phyloP scores from a whole-genome alignment of 2,329 filamentous ascomycete species.

The Neofusicoccum kwambonambiense region DNA sequence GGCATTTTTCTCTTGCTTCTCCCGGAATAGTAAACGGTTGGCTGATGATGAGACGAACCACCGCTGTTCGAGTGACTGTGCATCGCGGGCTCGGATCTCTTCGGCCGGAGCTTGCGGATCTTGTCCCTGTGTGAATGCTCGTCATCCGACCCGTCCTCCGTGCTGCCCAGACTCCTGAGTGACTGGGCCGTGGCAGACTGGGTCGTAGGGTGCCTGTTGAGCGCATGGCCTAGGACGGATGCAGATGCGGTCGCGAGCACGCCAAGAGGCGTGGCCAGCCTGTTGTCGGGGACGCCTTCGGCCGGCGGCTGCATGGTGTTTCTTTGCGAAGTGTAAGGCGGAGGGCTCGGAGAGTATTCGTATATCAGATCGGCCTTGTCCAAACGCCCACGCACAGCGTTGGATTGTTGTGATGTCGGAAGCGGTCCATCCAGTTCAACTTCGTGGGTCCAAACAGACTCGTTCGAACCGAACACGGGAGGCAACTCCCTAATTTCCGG shows the following conservation, averaged over 20 bases:
- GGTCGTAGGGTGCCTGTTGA: background rate
- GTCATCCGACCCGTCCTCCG: conserved; percentile 20
- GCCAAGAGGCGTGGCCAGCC: conserved; percentile 9
- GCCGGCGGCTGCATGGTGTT: background rate
- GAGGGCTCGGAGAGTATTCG: conserved; percentile 41
- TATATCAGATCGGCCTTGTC: conserved; percentile 42
- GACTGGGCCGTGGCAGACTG: conserved; percentile 10
- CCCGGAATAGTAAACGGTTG: conserved; percentile 40
- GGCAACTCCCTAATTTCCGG: conserved; percentile 40
- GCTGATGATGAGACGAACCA: conserved; percentile 17
- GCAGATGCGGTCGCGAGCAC: conserved; percentile 14
- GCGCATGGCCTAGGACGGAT: conserved; percentile 9
- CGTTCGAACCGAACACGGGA: conserved; percentile 30
- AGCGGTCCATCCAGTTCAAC: conserved; percentile 38
- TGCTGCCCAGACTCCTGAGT: conserved; percentile 37
- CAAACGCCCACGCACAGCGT: background rate
- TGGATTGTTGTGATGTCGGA: conserved; percentile 32
- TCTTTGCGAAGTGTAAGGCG: conserved; percentile 37
- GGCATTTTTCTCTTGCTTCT: conserved; percentile 44
- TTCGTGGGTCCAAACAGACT: conserved; percentile 40
- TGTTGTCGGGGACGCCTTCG: background rate
- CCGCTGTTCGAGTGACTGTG: conserved; percentile 16
- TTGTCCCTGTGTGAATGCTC: conserved; percentile 42
- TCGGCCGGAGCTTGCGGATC: conserved; percentile 39
- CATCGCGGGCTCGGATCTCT: conserved; percentile 32